Conservation (phyloP, 768 basidiomycete species). For the Panus rudis region DNA sequence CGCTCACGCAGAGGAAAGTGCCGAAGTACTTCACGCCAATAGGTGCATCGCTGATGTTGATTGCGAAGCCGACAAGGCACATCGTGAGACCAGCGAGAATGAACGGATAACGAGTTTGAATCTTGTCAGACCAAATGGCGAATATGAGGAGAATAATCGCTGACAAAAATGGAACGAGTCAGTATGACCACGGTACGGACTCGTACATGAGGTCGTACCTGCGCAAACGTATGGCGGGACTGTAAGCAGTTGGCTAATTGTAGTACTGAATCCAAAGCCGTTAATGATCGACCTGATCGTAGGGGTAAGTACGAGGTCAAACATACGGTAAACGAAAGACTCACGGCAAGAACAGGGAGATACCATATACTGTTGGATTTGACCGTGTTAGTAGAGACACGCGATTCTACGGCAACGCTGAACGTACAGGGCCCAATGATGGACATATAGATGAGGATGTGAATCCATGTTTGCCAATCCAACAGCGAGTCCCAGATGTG, state of each 20-base stretch:
- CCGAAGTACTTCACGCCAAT: slow-evolving; percentile 64
- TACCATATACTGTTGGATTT: slow-evolving; percentile 56
- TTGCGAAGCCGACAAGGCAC: slow-evolving; percentile 51
- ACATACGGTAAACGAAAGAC: too few species aligned
- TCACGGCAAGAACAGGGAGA: slow-evolving; percentile 65
- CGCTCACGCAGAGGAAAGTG: slow-evolving; percentile 60
- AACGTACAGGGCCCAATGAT: slow-evolving; percentile 51
- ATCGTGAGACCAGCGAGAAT: slow-evolving; percentile 44
- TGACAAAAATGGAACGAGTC: not conserved
- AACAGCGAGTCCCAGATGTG: slow-evolving; percentile 46
- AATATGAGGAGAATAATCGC: slow-evolving; percentile 47
- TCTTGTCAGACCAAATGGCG: slow-evolving; percentile 52
- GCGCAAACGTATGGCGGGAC: slow-evolving; percentile 61
- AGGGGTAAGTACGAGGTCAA: too few species aligned
- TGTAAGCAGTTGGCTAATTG: slow-evolving; percentile 58
- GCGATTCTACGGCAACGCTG: too few species aligned
- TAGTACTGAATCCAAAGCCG: slow-evolving; percentile 47
- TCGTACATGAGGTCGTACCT: slow-evolving; percentile 30
- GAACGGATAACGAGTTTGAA: slow-evolving; percentile 49
- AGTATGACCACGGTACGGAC: not conserved
- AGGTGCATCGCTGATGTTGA: slow-evolving; percentile 51
- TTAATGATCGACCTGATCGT: slow-evolving; percentile 52
- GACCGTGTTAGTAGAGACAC: not conserved
- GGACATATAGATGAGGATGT: slow-evolving; percentile 53
- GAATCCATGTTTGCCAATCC: slow-evolving; percentile 66